phyloP scores from a whole-genome alignment of 2,329 filamentous ascomycete genomes.

The Aureobasidium sp. region DNA sequence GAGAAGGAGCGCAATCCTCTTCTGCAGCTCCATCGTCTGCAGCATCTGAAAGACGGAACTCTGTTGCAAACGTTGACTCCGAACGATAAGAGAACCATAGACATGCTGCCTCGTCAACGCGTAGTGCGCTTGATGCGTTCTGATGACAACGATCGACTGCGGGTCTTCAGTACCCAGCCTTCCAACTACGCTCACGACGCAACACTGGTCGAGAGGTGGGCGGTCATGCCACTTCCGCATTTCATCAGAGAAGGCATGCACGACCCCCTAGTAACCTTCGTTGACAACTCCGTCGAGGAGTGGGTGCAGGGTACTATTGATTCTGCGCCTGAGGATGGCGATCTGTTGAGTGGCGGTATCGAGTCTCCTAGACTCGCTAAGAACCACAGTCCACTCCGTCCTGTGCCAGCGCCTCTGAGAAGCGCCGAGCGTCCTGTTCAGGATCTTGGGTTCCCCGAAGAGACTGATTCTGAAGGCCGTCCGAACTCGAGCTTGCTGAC shows the following conservation, averaged over 20 bases:
- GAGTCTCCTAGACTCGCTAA: background rate
- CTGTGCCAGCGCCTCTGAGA: background rate
- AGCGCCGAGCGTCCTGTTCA: background rate
- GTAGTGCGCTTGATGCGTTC: background rate
- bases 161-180: background rate
- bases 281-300: background rate
- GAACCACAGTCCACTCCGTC: background rate
- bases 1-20: background rate
- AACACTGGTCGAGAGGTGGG: background rate
- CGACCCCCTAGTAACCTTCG: background rate
- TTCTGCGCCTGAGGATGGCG: background rate
- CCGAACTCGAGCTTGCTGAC: background rate
- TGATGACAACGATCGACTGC: background rate
- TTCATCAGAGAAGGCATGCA: slow-evolving; percentile 7
- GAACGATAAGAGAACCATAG: background rate
- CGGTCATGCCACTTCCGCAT: background rate
- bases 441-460: slow-evolving; percentile 1
- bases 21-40: background rate
- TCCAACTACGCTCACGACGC: background rate
- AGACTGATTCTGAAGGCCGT: background rate
- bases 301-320: background rate
- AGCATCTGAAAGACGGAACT: background rate
- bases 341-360: background rate
- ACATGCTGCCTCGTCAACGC: slow-evolving; percentile 1
- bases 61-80: background rate